Percentiles rank a stretch among this genome's conserved stretches.
Evolutionary conservation across 2,329 filamentous ascomycete species (phyloP).

Genomic region (Botrytis tulipae): DNA sequence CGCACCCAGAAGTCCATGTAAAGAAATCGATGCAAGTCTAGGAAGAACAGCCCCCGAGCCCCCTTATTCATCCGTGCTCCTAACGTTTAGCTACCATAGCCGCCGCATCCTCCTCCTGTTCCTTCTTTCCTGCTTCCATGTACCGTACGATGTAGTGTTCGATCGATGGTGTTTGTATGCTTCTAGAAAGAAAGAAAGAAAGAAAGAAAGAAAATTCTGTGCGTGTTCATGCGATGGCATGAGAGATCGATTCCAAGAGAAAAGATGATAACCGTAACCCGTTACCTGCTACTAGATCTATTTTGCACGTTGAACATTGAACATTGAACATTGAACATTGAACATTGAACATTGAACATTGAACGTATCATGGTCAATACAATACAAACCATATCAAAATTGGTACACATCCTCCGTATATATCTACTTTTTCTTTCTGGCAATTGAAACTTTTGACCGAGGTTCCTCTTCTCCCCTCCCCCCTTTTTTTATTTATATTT

Average conservation of each 20-base stretch:
- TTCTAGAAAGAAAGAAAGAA: constrained; percentile 3
- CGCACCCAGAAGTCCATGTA: neutral
- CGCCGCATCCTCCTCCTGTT: neutral
- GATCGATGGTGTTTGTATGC: neutral
- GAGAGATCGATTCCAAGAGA: neutral
- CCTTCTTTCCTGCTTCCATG: constrained; percentile 1
- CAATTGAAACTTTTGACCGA: neutral
- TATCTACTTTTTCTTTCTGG: neutral
- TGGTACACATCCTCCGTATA: neutral
- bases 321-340: no score
- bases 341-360: neutral
- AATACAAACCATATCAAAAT: no score
- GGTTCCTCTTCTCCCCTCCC: no score
- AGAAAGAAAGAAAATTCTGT: neutral
- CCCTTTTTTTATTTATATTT: neutral
- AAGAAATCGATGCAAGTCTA: neutral
- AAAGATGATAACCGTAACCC: neutral
- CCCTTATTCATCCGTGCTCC: neutral
- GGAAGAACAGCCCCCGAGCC: constrained; percentile 1
- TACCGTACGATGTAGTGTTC: neutral
- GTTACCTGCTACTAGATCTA: neutral
- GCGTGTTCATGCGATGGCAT: neutral
- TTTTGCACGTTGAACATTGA: neutral
- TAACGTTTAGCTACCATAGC: constrained; percentile 1
- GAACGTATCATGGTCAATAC: neutral